phyloP scores from a whole-genome alignment of 176 grass and related monocot genomes.

The Sorghum bicolor region Sorghum_bicolor_NCBIv3 NC_012874.2:102001-102500 shows the following conservation, averaged over 20 bases:
- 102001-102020: neutral
- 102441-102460: conserved; percentile 14
- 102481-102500: too few relatives aligned
- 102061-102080: neutral
- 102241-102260: neutral
- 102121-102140: neutral
- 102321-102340: neutral
- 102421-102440: neutral
- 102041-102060: neutral
- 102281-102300: neutral
- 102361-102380: conserved; percentile 35
- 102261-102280: neutral
- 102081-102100: neutral
- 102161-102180: neutral
- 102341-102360: neutral
- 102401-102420: neutral
- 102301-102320: too few relatives aligned
- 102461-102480: neutral
- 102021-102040: too few relatives aligned
- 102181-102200: neutral
- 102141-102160: neutral
- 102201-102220: neutral
- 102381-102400: conserved; percentile 18
- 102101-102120: neutral
- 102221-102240: neutral